phyloP scores from a whole-genome alignment of 192 early-diverging fungal species.

The Umbelopsis vinacea region DNA sequence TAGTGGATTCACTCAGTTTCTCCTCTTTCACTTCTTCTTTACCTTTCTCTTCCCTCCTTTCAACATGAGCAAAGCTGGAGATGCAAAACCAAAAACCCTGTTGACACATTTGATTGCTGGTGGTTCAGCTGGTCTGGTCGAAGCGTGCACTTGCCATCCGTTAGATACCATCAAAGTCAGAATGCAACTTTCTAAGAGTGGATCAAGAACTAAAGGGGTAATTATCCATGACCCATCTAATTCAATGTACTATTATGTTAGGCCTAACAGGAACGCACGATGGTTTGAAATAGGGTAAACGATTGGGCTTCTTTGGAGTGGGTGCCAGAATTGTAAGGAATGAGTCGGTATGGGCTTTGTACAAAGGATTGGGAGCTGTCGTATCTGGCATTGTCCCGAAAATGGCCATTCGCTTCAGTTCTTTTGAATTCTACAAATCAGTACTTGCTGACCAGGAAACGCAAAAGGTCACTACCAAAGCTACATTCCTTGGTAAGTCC shows the following conservation, averaged over 20 bases:
- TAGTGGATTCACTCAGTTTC: not conserved
- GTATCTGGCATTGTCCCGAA: conserved; percentile 96
- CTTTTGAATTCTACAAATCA: conserved; percentile 92
- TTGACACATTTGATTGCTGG: conserved; percentile 85
- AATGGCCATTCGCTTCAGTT: conserved; percentile 98
- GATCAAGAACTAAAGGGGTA: conserved; percentile 55
- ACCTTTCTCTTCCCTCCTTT: not conserved
- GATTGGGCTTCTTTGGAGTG: conserved; percentile 73
- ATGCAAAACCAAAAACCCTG: conserved; percentile 45
- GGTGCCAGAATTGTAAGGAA: conserved; percentile 81
- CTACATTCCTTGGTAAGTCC: conserved; percentile 70
- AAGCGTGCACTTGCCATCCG: conserved; percentile 89
- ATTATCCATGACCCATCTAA: conserved; percentile 7
- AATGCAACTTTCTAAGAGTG: conserved; percentile 85
- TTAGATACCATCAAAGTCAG: conserved; percentile 98
- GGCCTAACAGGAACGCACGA: too few species aligned
- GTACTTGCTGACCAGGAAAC: conserved; percentile 62
- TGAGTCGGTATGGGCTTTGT: conserved; percentile 87
- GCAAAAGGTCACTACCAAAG: conserved; percentile 63
- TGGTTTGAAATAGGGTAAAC: conserved; percentile 34
- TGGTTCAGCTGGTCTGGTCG: conserved; percentile 87
- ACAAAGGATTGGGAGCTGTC: conserved; percentile 97
- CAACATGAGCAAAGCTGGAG: conserved; percentile 11
- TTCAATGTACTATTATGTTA: too few species aligned
- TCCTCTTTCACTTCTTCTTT: not conserved